Evolutionary conservation across 1,284 basidiomycete genomes (phyloP), one percentile per base, ranked within the genome.

Genomic region (Boletellus deceptivus): DNA sequence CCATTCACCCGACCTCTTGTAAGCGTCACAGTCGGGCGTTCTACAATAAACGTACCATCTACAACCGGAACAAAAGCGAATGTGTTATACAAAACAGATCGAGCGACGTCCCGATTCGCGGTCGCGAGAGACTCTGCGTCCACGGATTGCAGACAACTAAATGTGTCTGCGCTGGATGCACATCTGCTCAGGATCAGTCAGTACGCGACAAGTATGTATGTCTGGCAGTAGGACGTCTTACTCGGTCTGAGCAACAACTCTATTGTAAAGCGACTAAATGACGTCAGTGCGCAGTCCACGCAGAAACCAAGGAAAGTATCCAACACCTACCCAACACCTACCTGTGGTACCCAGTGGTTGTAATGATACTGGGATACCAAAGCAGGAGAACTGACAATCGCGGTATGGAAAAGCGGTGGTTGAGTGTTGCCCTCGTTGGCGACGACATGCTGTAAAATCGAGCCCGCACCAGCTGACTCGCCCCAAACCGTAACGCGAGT

Each of bases 21-120:
- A n/a, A 72, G 54, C 2, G 65, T 61, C 37, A 55, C 46, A 8
- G 56, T 60, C 4, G 70, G 69, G n/a, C 61, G 54, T 52, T 72
- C 67, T 2, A 60, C 45, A 31, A 71, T 70, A 43, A 70, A 67
- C 8, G 57, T 56, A 0, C 65, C 70, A 43, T 22, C 22, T 22
- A 4, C 22, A 5, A 22, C 20, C 20, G 70, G 70, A 34, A 63
- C 57, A 18, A 66, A 63, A 4, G 47, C 34, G 31, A 35, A 66
- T 8, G 62, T 68, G 1, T 61, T 68, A 46, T 50, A 63, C 52
- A 72, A 68, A 25, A 16, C 49, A 38, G 57, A 50, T 2, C 0
- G 2, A 8, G 35, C 50, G 11, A 70, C 38, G 3, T 49, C 37
- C 3, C 42, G 10, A 53, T 68, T 66, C n/a, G 45, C 54, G 3